Evolutionary conservation across 768 basidiomycete genomes (phyloP).

Genomic region (Lentinula lateritia): DNA sequence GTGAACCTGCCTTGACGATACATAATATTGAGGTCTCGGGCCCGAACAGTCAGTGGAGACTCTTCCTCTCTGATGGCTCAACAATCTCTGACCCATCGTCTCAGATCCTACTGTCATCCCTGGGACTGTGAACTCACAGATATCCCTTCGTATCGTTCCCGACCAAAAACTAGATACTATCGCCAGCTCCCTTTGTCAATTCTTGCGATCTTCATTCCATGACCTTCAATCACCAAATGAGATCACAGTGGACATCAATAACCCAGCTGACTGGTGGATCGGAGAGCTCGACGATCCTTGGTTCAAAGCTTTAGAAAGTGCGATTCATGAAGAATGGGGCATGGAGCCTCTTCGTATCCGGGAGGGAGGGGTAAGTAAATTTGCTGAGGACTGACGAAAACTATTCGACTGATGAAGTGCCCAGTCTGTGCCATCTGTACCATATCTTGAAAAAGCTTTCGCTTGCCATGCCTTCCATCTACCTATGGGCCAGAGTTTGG

Average conservation of each 20-base stretch:
- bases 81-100: background rate
- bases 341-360: constrained; percentile 80
- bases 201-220: constrained; percentile 56
- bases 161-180: constrained; percentile 81
- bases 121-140: constrained; percentile 70
- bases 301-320: constrained; percentile 80
- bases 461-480: constrained; percentile 86
- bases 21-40: constrained; percentile 83
- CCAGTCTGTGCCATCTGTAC: constrained; percentile 91
- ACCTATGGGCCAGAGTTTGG: constrained; percentile 89
- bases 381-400: background rate
- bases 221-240: constrained; percentile 61
- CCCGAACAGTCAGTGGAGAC: constrained; percentile 55
- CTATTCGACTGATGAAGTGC: constrained; percentile 5
- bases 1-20: constrained; percentile 85
- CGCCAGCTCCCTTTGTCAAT: constrained; percentile 50
- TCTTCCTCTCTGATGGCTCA: background rate
- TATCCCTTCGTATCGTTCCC: constrained; percentile 91
- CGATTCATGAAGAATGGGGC: constrained; percentile 86
- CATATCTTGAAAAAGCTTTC: constrained; percentile 90
- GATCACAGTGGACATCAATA: constrained; percentile 68
- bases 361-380: constrained; percentile 78
- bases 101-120: constrained; percentile 88
- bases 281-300: constrained; percentile 80
- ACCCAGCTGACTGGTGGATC: constrained; percentile 95